These are phyloP conservation scores for Musa balbisiana DNA, from an alignment of 202 grass and related monocot genomes.

Conservation along the genomic window DNA sequence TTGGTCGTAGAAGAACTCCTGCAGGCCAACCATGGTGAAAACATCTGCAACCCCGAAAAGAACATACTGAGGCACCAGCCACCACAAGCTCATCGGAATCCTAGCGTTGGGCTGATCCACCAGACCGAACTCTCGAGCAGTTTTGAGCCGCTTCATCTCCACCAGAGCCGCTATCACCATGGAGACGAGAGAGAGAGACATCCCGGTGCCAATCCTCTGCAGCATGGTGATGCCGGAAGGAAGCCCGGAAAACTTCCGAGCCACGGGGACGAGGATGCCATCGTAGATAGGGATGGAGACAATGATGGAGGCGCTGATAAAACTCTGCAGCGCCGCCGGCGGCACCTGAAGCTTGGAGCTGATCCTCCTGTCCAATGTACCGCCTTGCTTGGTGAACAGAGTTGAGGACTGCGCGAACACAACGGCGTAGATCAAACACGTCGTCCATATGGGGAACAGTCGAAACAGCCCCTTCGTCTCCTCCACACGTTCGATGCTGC, in stretches of 20 bases:
- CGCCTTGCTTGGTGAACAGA: conserved; percentile 12
- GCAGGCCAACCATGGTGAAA: conserved; percentile 43
- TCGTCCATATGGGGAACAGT: conserved; percentile 20
- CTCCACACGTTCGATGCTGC: not conserved
- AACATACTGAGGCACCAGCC: conserved; percentile 51
- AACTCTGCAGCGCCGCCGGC: conserved; percentile 39
- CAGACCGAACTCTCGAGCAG: conserved; percentile 29
- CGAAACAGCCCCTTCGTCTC: conserved; percentile 14
- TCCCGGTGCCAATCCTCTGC: conserved; percentile 42
- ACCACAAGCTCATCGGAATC: conserved; percentile 49
- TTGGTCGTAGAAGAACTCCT: conserved; percentile 68
- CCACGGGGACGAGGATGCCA: conserved; percentile 25
- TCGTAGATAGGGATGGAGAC: conserved; percentile 49
- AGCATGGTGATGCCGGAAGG: conserved; percentile 35
- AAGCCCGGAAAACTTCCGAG: conserved; percentile 15
- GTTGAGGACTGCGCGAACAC: conserved; percentile 23
- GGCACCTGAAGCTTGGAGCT: conserved; percentile 28
- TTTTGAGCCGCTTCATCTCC: conserved; percentile 37
- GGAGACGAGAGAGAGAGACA: conserved; percentile 24
- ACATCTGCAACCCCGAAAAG: conserved; percentile 41
- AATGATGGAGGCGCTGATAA: conserved; percentile 25
- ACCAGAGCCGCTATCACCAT: conserved; percentile 33
- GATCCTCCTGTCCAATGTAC: conserved; percentile 32
- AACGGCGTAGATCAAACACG: conserved; percentile 27
- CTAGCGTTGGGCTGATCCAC: conserved; percentile 28